phyloP scores from a whole-genome alignment of 1,284 basidiomycete species.

The Rhodotorula sp. region DNA sequence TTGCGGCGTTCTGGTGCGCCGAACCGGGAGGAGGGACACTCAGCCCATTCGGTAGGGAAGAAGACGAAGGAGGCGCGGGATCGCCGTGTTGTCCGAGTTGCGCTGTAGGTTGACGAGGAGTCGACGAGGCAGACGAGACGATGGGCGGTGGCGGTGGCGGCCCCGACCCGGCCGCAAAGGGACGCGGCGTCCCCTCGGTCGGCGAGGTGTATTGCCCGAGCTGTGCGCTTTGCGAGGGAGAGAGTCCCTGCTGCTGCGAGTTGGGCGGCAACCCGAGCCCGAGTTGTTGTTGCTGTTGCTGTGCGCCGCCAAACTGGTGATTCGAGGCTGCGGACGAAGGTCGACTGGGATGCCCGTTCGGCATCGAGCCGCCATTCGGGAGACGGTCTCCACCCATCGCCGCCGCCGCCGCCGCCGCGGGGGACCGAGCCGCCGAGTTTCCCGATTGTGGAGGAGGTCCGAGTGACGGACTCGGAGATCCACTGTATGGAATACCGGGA shows the following conservation, averaged over 20 bases:
- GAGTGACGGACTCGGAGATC: slow-evolving; percentile 26
- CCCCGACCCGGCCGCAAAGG: not conserved
- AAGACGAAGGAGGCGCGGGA: too few relatives aligned
- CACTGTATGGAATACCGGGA: slow-evolving; percentile 18
- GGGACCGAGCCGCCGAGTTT: slow-evolving; percentile 1
- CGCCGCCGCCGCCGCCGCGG: slow-evolving; percentile 10
- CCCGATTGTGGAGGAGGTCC: slow-evolving; percentile 12
- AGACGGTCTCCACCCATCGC: slow-evolving; percentile 5
- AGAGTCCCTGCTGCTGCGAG: not conserved
- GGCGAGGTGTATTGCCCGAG: not conserved
- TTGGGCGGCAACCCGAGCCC: not conserved
- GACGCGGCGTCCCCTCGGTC: not conserved
- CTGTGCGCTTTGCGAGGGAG: not conserved
- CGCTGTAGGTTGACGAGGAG: not conserved
- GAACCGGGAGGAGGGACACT: not conserved
- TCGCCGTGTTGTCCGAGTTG: not conserved
- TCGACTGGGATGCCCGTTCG: slow-evolving; percentile 20
- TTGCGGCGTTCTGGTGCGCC: not conserved
- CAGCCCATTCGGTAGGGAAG: not conserved
- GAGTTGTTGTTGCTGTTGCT: slow-evolving; percentile 6
- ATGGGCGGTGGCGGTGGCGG: not conserved
- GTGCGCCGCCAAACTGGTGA: slow-evolving; percentile 12
- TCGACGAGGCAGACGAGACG: not conserved
- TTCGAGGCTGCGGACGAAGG: slow-evolving; percentile 33
- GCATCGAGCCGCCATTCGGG: not conserved